Evolutionary conservation across 129 eudicot genomes (phyloP).

Genomic region (Heracleum sosnowskyi): DNA sequence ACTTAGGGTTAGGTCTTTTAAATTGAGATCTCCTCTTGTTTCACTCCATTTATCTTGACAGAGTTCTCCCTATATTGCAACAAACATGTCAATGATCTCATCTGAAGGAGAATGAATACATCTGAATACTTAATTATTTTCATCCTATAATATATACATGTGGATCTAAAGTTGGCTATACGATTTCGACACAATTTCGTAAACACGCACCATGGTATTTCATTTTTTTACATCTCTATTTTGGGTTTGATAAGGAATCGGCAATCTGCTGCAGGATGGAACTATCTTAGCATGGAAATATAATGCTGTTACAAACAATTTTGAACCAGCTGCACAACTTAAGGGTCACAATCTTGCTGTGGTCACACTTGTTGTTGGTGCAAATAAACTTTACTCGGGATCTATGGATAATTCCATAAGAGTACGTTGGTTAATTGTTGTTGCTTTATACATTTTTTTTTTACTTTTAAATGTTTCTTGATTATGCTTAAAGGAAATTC

Average conservation of each 20-base stretch:
- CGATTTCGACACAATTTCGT: neutral
- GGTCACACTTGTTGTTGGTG: constrained; percentile 87
- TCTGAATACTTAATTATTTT: neutral
- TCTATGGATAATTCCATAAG: constrained; percentile 83
- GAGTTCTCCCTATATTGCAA: neutral
- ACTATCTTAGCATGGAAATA: constrained; percentile 86
- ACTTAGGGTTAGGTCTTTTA: neutral
- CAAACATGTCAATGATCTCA: neutral
- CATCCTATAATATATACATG: neutral
- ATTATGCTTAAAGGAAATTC: neutral
- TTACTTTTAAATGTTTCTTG: neutral
- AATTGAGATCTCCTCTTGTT: neutral
- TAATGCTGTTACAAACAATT: constrained; percentile 57
- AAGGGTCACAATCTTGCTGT: constrained; percentile 80
- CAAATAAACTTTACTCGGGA: constrained; percentile 84
- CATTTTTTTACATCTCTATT: neutral
- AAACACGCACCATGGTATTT: neutral
- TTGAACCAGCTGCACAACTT: constrained; percentile 95
- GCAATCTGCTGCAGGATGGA: constrained; percentile 57
- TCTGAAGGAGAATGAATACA: neutral
- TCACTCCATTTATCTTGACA: neutral
- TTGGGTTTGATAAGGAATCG: neutral
- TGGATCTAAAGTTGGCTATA: neutral
- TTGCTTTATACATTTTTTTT: neutral
- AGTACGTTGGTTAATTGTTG: constrained; percentile 32